Base-by-base conservation (phyloP, 2,329 filamentous ascomycete species). In the Zelopaecilomyces penicillatus region DNA sequence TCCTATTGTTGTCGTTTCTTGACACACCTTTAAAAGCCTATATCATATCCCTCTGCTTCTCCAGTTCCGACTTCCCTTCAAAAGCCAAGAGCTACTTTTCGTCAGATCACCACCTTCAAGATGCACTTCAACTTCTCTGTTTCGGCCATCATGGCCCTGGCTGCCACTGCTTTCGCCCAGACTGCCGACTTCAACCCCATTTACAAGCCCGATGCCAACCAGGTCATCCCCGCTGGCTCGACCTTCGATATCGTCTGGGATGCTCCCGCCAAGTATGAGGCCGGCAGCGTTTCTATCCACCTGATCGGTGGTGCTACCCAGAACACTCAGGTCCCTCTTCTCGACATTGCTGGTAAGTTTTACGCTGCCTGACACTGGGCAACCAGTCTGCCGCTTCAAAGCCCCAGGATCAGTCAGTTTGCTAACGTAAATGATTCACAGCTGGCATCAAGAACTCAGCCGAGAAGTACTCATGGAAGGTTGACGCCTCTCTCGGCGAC, bases 131-230 rank as follows among this genome's bases (percentile, higher is more conserved):
- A 67, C 51, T 50, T 69, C 51, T 61, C 71, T 54, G 37, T 39
- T 29, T 39, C 37, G 4, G 64, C 75, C 57, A 52, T 74, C 52
- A 54, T 79, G 65, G 75, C 75, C 58, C 66, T 75, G 51, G 69
- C 68, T 55, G 66, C 67, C 63, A 60, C 71, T 50, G 71, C 62
- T 51, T 51, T 76, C 48, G 77, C 76, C 41, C 75, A 78, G 64
- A 74, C 71, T 40, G 45, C 64, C n/a, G 71, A 70, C 57, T 83
- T 81, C 64, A 69, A 79, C 59, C 61, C 68, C 57, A 66, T 83
- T 59, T 66, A 57, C 54, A 63, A 63, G 48, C 79, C 79, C 48
- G 51, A 55, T 30, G 35, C 65, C 42, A 63, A 63, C 54, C 61
- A 74, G 60, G 48, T 60, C 38, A 51, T 82, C 51, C 43, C 60